A percentile compares a stretch with the other conserved stretches of the same genome.
phyloP scores from a whole-genome alignment of 805 yeast genomes.

The Jamesozyma spencerorum region DNA sequence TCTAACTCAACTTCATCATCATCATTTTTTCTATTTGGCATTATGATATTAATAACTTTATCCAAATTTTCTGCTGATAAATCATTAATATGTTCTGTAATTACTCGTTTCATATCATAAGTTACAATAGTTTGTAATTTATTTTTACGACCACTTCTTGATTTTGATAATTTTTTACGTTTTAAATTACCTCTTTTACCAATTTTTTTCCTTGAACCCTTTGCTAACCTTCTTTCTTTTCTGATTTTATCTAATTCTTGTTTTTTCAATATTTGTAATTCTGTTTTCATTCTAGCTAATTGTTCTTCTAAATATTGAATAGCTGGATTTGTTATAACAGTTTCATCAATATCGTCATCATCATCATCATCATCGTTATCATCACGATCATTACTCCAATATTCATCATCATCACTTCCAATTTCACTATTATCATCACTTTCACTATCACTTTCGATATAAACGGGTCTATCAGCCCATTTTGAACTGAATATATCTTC shows the following conservation, averaged over 20 bases:
- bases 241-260: slow-evolving; percentile 61
- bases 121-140: slow-evolving; percentile 46
- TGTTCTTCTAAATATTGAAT: slow-evolving; percentile 84
- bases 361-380: slow-evolving; percentile 32
- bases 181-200: slow-evolving; percentile 4
- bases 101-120: slow-evolving; percentile 92
- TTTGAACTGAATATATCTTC: slow-evolving; percentile 78
- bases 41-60: slow-evolving; percentile 73
- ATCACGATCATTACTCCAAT: slow-evolving; percentile 29
- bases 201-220: slow-evolving; percentile 27
- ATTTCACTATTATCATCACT: slow-evolving; percentile 33
- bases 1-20: slow-evolving; percentile 96
- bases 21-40: slow-evolving; percentile 41
- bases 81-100: slow-evolving; percentile 74
- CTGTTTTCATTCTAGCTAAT: slow-evolving; percentile 73
- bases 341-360: slow-evolving; percentile 51
- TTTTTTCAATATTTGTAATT: slow-evolving; percentile 71
- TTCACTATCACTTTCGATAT: slow-evolving; percentile 44
- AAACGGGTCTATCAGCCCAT: slow-evolving; percentile 80
- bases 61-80: slow-evolving; percentile 72
- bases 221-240: slow-evolving; percentile 43
- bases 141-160: slow-evolving; percentile 26
- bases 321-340: slow-evolving; percentile 73
- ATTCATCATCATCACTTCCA: slow-evolving; percentile 31
- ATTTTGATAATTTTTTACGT: slow-evolving; percentile 19